These are phyloP conservation scores for Ogataea trehalophila DNA, from an alignment of 805 yeast genomes.

Conservation along the genomic window DNA sequence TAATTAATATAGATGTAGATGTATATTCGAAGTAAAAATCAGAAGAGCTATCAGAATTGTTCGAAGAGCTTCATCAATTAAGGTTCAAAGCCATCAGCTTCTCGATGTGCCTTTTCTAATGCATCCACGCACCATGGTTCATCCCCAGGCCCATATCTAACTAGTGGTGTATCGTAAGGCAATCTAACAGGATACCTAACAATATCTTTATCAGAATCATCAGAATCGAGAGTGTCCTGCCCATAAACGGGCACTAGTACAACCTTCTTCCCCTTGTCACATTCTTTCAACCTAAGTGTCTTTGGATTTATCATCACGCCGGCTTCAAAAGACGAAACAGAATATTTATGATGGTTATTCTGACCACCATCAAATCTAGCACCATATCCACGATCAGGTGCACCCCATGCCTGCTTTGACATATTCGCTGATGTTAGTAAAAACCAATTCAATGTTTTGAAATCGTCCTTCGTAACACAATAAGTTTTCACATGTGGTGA, in stretches of 20 bases:
- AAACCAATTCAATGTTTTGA: constrained; percentile 57
- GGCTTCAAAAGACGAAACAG: constrained; percentile 44
- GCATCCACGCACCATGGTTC: constrained; percentile 44
- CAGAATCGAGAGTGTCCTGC: constrained; percentile 25
- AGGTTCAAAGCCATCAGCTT: neutral
- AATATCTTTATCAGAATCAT: neutral
- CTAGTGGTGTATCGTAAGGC: constrained; percentile 53
- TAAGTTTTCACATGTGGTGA: constrained; percentile 64
- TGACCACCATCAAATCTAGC: constrained; percentile 7
- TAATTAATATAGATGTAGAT: too few relatives aligned
- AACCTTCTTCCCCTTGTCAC: constrained; percentile 4
- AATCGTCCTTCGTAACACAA: constrained; percentile 47
- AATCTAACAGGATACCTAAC: constrained; percentile 37
- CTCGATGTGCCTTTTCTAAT: constrained; percentile 9
- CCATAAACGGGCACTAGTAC: constrained; percentile 41
- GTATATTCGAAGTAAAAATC: too few relatives aligned
- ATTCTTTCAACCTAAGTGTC: constrained; percentile 12
- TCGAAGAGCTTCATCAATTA: too few relatives aligned
- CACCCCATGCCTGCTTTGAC: constrained; percentile 82
- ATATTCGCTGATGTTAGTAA: constrained; percentile 71
- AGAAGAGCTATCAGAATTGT: too few relatives aligned
- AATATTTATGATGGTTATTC: constrained; percentile 22
- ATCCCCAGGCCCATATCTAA: constrained; percentile 35
- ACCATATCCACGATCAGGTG: constrained; percentile 25
- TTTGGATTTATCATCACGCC: constrained; percentile 44